A percentile compares a stretch with the other conserved stretches of the same genome.
These are phyloP conservation scores for Aschersonia sp. DNA, from an alignment of 2,329 filamentous ascomycete genomes.

Conservation along the genomic window DNA sequence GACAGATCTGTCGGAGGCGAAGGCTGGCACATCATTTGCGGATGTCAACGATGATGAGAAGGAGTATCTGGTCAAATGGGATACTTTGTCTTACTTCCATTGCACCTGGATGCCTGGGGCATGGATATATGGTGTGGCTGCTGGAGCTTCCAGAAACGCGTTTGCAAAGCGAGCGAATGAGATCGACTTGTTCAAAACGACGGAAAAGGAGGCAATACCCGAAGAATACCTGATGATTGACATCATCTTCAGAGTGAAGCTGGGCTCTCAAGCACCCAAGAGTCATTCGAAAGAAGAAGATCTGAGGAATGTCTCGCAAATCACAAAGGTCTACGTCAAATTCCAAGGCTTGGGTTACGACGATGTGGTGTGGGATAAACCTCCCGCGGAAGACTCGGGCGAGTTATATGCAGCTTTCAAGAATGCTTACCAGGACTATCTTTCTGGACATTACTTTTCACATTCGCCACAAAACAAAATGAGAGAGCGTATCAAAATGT, in stretches of 20 bases:
- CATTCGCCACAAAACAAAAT: slow-evolving; percentile 42
- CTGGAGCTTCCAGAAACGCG: slow-evolving; percentile 49
- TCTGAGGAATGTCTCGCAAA: slow-evolving; percentile 53
- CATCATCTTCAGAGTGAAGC: slow-evolving; percentile 70
- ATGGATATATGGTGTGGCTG: slow-evolving; percentile 68
- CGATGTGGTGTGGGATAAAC: slow-evolving; percentile 78
- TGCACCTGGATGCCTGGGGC: slow-evolving; percentile 77
- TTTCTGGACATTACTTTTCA: slow-evolving; percentile 60
- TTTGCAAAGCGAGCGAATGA: slow-evolving; percentile 60
- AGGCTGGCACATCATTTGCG: slow-evolving; percentile 10
- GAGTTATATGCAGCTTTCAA: slow-evolving; percentile 68
- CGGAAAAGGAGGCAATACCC: slow-evolving; percentile 64
- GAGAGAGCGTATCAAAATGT: slow-evolving; percentile 51
- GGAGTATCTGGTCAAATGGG: slow-evolving; percentile 89
- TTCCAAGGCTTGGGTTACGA: slow-evolving; percentile 88
- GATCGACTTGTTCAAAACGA: slow-evolving; percentile 46
- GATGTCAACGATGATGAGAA: slow-evolving; percentile 53
- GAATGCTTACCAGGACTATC: slow-evolving; percentile 72
- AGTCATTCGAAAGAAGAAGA: slow-evolving; percentile 53
- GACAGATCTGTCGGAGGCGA: slow-evolving; percentile 31
- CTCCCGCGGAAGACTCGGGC: slow-evolving; percentile 48
- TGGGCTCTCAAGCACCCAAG: slow-evolving; percentile 27
- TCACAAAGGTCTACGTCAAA: slow-evolving; percentile 69
- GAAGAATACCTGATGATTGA: slow-evolving; percentile 78
- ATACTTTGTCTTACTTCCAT: slow-evolving; percentile 62